phyloP scores from a whole-genome alignment of 164 flowering plant genomes.

The Hamamelis virginiana region DNA sequence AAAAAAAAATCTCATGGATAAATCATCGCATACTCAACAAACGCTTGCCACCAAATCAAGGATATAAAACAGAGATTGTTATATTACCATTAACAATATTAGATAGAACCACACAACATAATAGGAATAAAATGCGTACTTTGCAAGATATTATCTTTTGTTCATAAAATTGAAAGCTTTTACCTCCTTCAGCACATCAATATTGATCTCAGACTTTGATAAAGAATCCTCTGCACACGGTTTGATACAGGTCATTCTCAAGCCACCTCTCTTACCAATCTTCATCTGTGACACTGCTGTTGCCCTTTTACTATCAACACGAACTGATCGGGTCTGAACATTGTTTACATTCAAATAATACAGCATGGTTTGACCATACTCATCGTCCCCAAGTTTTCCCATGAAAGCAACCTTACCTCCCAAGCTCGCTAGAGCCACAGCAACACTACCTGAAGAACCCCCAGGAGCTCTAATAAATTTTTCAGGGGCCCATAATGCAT shows the following conservation, averaged over 20 bases:
- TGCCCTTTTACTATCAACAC: constrained; percentile 50
- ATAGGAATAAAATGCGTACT: no score
- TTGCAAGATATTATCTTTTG: not conserved
- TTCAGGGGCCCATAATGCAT: constrained; percentile 64
- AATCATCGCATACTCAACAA: no score
- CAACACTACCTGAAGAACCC: constrained; percentile 68
- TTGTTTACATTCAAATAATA: constrained; percentile 58
- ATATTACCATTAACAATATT: no score
- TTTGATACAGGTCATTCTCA: constrained; percentile 54
- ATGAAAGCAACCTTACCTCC: constrained; percentile 92
- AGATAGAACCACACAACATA: no score
- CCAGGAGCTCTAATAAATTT: constrained; percentile 76
- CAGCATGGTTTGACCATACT: constrained; percentile 72
- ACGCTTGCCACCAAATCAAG: no score
- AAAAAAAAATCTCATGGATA: no score
- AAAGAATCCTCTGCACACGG: constrained; percentile 87
- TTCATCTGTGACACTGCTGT: constrained; percentile 71
- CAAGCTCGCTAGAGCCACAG: constrained; percentile 70
- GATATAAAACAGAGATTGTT: no score
- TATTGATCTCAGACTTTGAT: constrained; percentile 73
- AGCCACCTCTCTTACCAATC: constrained; percentile 58
- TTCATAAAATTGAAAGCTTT: not conserved
- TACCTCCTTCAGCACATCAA: constrained; percentile 92
- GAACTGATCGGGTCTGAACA: constrained; percentile 75
- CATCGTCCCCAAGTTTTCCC: constrained; percentile 93